Evolutionary conservation across 352 stramenopile species (phyloP).

Genomic region (Blastocystis sp.): DNA sequence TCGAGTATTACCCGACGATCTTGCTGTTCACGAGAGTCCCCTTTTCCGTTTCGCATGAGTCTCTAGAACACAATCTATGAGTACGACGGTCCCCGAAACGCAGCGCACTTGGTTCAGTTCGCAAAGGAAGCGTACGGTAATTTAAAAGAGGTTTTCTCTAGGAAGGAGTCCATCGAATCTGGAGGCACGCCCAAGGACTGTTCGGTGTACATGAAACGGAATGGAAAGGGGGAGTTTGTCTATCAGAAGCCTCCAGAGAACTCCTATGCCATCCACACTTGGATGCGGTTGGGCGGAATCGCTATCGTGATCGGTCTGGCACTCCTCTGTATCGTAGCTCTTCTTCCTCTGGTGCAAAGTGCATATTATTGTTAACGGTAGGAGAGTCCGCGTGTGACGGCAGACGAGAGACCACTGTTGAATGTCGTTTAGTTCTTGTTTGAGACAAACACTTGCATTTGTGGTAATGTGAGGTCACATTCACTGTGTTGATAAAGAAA

Average conservation of each 20-base stretch:
- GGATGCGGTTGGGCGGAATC: too few species aligned
- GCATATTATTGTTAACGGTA: too few species aligned
- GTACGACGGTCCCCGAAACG: neutral
- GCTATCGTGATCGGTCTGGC: too few species aligned
- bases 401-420: too few species aligned
- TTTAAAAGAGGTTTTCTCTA: too few species aligned
- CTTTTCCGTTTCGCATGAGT: neutral
- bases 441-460: slow-evolving; percentile 24
- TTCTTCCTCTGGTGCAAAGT: too few species aligned
- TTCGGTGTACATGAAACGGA: neutral
- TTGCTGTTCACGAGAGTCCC: slow-evolving; percentile 1
- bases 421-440: neutral
- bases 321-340: too few species aligned
- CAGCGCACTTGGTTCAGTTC: neutral
- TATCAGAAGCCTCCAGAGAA: too few species aligned
- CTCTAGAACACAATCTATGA: neutral
- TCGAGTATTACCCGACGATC: neutral
- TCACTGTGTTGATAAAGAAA: neutral
- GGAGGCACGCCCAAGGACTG: neutral
- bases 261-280: too few species aligned
- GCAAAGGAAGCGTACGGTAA: neutral
- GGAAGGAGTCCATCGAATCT: neutral
- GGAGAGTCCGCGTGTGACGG: too few species aligned
- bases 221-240: too few species aligned
- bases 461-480: neutral